Evolutionary conservation across 2,329 filamentous ascomycete species (phyloP), one percentile per base, ranked within the genome.

Genomic region (Zarea fungicola): DNA sequence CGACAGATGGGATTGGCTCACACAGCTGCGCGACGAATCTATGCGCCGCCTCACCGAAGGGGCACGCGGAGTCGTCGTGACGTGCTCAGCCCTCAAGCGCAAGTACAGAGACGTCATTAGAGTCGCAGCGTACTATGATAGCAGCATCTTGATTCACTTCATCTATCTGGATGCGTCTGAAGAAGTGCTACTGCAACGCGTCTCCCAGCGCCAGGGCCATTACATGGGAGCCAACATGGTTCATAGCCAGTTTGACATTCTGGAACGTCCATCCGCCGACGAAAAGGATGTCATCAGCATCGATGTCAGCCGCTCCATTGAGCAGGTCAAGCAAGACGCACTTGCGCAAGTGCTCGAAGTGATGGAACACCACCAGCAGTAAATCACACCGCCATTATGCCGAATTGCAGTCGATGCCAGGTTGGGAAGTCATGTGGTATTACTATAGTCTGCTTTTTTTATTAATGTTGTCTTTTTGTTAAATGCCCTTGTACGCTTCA

Each of bases 141-240:
- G 83, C 48, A 77, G 79, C 48, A 79, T 91, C n/a, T 74, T 80
- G 53, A 81, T 97, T 43, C 92, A 96, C 70, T 97, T 99, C 65
- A 84, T 99, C 58, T 99, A 92, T 70, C 83, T 99, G 32, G 79
- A 85, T 55, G 89, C 91, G 1, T 74, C 81, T 36, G 87, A 95
- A 66, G 78, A 83, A 50, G 76, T 87, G 9, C 78, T 97, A 25
- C 73, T 95, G 50, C 72, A 84, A 58, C 81, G 93, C 8, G 91
- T 97, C 8, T 75, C 77, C 28, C 74, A 77, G 32, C 81, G 93
- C 57, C 71, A 91, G 69, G 83, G 83, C 45, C 93, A 99, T 65
- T 99, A 93, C 69, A 96, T 99, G 91, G 92, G 93, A 60, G 86
- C 89, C 58, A 81, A 82, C 60, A 97, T 99, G 92, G 91, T 99